These are phyloP conservation scores for Lecanoromycetidae sp. DNA, from an alignment of 2,329 filamentous ascomycete species.

Conservation along the genomic window DNA sequence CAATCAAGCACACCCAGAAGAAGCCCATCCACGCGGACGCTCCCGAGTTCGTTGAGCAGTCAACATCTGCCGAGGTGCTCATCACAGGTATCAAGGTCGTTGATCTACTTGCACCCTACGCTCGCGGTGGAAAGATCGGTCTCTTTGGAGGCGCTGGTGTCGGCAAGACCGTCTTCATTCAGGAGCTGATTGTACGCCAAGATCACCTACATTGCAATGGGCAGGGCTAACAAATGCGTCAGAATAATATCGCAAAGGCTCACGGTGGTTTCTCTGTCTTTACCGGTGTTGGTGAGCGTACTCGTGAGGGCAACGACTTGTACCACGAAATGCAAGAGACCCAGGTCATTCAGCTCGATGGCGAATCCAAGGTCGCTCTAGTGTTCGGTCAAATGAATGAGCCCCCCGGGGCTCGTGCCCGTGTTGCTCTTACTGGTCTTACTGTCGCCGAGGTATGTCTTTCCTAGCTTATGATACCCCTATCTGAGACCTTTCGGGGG, in stretches of 20 bases:
- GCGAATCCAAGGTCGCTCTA: constrained; percentile 97
- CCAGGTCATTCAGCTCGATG: constrained; percentile 96
- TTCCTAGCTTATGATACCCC: too few species aligned
- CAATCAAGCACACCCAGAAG: constrained; percentile 84
- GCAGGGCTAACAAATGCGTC: constrained; percentile 10
- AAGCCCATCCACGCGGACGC: constrained; percentile 89
- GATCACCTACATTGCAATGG: not conserved
- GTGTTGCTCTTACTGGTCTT: constrained; percentile 92
- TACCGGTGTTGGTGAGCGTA: constrained; percentile 99
- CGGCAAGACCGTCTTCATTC: constrained; percentile 99
- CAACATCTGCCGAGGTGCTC: constrained; percentile 89
- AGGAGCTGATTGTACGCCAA: constrained; percentile 77
- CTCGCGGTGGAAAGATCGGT: constrained; percentile 99
- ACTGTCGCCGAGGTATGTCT: constrained; percentile 63
- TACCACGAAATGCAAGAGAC: constrained; percentile 99
- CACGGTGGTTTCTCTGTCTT: constrained; percentile 99
- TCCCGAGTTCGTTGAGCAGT: constrained; percentile 87
- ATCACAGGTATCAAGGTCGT: constrained; percentile 99
- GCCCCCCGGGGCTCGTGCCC: constrained; percentile 96
- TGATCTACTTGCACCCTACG: constrained; percentile 95
- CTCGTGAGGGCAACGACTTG: constrained; percentile 99
- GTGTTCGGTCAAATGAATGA: constrained; percentile 99
- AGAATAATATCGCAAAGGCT: constrained; percentile 99
- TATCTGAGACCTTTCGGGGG: too few species aligned
- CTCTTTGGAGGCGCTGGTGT: constrained; percentile 99